Evolutionary conservation across 257 asterid species (phyloP), one percentile per base, ranked within the genome.

Genomic region (Nicotiana knightiana): DNA sequence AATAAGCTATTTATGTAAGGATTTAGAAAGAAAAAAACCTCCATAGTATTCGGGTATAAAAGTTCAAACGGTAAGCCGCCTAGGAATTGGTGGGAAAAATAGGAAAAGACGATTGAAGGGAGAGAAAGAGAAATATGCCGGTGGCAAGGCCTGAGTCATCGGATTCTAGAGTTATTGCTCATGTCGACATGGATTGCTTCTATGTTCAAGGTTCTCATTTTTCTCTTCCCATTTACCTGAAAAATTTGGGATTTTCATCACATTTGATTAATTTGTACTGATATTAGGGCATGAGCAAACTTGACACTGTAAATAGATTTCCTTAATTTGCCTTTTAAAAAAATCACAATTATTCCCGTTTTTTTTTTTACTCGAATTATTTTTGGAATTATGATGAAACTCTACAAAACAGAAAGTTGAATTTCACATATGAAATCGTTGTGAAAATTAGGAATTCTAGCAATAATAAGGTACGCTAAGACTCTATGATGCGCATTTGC

Each of bases 121-220:
- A 48, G 4, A 5, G 35, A 5, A n/a, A 39, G 77, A 68, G 57
- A 43, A 1, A 43, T 12, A 66, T 66, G 99, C 98, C 99, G 86
- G 90, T 92, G 88, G 91, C 97, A 18, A 88, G 93, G 85, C 90
- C 95, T 21, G 90, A 91, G 79, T 85, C 92, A 48, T 93, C 97
- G 26, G 97, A 90, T 80, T 87, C 95, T 6, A 85, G 98, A 85
- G 96, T 96, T 81, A 94, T 96, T 67, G 98, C 98, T 78, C 99
- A 96, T 85, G 83, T 96, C 71, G 99, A 96, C 85, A 91, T 96
- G 98, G 98, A 96, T 81, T 96, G 98, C 89, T 96, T 96, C 88
- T 96, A 96, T 81, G 99, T 96, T 77, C 99, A 96, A 92, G 99
- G 99, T 95, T 58, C 80, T 32, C 48, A 21, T 35, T 78, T 46